phyloP scores from a whole-genome alignment of 176 grass and related monocot species.

The Raddia guianensis region DNA sequence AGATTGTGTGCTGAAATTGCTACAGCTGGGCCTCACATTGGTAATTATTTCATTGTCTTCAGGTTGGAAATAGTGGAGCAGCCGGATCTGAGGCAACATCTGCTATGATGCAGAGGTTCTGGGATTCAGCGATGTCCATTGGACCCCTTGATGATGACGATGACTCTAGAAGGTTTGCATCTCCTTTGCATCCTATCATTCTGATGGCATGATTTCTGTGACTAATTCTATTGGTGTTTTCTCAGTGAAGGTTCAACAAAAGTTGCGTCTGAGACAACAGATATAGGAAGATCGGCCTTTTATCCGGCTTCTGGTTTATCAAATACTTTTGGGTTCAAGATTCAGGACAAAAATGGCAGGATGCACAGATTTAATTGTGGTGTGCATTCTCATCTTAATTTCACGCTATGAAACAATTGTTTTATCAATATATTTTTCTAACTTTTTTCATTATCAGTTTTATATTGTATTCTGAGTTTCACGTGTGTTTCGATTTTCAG shows the following conservation, averaged over 20 bases:
- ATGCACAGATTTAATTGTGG: slow-evolving; percentile 99
- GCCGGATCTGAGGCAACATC: slow-evolving; percentile 56
- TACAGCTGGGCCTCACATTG: neutral
- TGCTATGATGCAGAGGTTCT: slow-evolving; percentile 97
- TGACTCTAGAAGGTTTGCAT: slow-evolving; percentile 76
- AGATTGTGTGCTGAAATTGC: neutral
- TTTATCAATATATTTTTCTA: neutral
- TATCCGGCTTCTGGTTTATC: slow-evolving; percentile 75
- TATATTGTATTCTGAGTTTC: neutral
- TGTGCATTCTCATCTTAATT: slow-evolving; percentile 40
- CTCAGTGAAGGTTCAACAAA: slow-evolving; percentile 87
- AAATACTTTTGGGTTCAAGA: slow-evolving; percentile 88
- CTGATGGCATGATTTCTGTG: neutral
- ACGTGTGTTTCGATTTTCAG: slow-evolving; percentile 49
- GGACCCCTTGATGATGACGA: slow-evolving; percentile 83
- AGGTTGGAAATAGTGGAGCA: slow-evolving; percentile 69
- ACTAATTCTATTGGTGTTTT: slow-evolving; percentile 28
- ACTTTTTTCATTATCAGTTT: slow-evolving; percentile 12
- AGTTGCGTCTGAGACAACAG: slow-evolving; percentile 72
- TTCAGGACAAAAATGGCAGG: slow-evolving; percentile 90
- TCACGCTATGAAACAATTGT: neutral
- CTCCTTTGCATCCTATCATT: slow-evolving; percentile 36
- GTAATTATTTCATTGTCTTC: slow-evolving; percentile 30
- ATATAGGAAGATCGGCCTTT: slow-evolving; percentile 63
- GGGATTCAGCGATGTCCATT: slow-evolving; percentile 95